Evolutionary conservation across 768 basidiomycete genomes (phyloP).

Genomic region (Candolleomyces aberdarensis): DNA sequence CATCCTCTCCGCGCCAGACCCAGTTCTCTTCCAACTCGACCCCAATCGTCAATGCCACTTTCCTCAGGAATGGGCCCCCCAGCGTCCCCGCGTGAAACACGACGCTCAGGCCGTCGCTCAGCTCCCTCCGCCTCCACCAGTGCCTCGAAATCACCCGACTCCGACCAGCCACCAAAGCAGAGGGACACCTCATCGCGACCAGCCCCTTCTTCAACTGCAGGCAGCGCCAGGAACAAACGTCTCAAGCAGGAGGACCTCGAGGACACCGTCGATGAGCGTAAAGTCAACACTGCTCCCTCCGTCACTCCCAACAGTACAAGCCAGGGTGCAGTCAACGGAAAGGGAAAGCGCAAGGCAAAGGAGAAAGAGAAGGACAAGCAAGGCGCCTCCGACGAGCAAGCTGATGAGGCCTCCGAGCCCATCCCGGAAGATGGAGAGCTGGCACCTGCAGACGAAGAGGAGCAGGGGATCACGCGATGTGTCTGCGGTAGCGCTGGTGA

Average conservation of each 20-base stretch:
- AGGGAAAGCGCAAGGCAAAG: conserved; percentile 51
- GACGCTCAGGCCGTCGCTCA: conserved; percentile 75
- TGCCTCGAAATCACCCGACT: conserved; percentile 73
- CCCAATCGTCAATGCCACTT: conserved; percentile 49
- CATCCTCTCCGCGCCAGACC: neutral
- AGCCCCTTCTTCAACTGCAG: conserved; percentile 36
- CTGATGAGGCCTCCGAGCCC: conserved; percentile 22
- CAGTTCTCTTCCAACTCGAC: neutral
- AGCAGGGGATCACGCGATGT: conserved; percentile 72
- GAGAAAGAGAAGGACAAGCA: conserved; percentile 53
- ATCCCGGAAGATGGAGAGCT: conserved; percentile 33
- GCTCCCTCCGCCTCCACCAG: conserved; percentile 63
- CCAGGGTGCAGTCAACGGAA: conserved; percentile 24
- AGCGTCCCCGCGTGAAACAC: conserved; percentile 70
- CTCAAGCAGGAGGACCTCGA: conserved; percentile 75
- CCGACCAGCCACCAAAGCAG: conserved; percentile 53
- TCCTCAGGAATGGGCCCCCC: conserved; percentile 73
- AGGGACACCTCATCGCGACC: conserved; percentile 43
- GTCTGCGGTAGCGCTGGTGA: conserved; percentile 80
- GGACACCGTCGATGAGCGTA: conserved; percentile 55
- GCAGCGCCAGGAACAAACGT: conserved; percentile 50
- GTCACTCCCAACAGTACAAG: conserved; percentile 28
- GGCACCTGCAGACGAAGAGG: conserved; percentile 59
- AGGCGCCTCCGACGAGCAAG: conserved; percentile 16
- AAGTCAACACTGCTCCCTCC: conserved; percentile 36